Evolutionary conservation across 1,284 basidiomycete genomes (phyloP), one percentile per base, ranked within the genome.

Genomic region (Tylopilus sp.): DNA sequence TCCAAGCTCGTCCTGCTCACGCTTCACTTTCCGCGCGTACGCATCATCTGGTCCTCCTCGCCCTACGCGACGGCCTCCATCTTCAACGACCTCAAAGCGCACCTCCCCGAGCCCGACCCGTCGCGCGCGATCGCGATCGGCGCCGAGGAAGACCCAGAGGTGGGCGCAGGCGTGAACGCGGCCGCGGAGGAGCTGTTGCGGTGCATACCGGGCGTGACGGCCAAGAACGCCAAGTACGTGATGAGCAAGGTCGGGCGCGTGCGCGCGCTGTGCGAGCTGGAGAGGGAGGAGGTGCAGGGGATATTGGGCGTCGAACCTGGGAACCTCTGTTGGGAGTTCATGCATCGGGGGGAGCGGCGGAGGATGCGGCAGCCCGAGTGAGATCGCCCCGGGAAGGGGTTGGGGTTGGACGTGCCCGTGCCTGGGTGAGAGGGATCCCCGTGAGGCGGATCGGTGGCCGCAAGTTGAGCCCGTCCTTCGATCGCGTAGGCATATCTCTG

Each of bases 21-120:
- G 0, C 78, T 97, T 10, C 79, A 89, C 11, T 99, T 98, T 65
- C 94, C 94, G 0, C 85, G 91, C 16, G 74, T 99, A 3, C 84
- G 92, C 28, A 89, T 98, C 61, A 89, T 99, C 60, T 99, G 97
- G 97, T 96, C 93, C 0, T 93, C 92, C 2, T 97, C 94, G 2
- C 93, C 97, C 0, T 92, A 92, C 60, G 87, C 92, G 23, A 95
- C 92, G 0, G 82, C 93, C 0, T 87, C 94, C 55, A 94, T 98
- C 48, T 95, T 98, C 71, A 83, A 82, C 39, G 96, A 98, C 61
- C 82, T 99, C 26, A 99, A 99, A 67, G 61, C 74, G n/a, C 86
- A 88, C 56, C 81, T 83, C 46, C 72, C 81, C 1, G 93, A 99
- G 65, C 97, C 96, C 0, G 89, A 97, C 55, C 79, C 84, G 10